Base-by-base conservation (phyloP, 163 green algal species). In the Scenedesmus sp. region DNA sequence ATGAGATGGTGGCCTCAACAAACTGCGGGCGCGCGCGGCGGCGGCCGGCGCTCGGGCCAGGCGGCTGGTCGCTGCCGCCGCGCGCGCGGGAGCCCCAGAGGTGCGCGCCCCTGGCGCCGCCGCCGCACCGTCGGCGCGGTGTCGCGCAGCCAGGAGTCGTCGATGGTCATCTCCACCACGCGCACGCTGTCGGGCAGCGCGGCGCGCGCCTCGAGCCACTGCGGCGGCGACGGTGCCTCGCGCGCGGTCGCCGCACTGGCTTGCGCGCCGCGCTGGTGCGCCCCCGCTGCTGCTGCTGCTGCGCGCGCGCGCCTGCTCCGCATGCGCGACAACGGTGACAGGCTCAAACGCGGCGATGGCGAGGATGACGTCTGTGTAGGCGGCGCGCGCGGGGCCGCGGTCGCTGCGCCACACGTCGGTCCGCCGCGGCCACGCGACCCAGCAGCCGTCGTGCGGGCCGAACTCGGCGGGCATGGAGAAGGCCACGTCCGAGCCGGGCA, bases 61-160 rank as follows among this genome's bases (percentile, higher is more conserved):
- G n/a, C n/a, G n/a, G n/a, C n/a, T n/a, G n/a, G n/a, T n/a, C n/a
- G n/a, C n/a, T n/a, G n/a, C n/a, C n/a, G n/a, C n/a, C n/a, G n/a
- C n/a, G n/a, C n/a, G n/a, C n/a, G n/a, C n/a, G n/a, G n/a, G n/a
- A n/a, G n/a, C n/a, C n/a, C n/a, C n/a, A n/a, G n/a, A n/a, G 7
- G 39, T 47, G 7, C 39, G 39, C 39, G 10, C 39, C 7, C 39
- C 39, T 47, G 39, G 7, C 10, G 39, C 6, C 39, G 7, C 6
- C 39, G 39, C 39, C 71, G 26, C 26, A 80, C 71, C 26, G 73
- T 82, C 31, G 75, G 75, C n/a, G 14, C 75, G 26, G 51, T 50
- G 57, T 83, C 75, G 5, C 75, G 26, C 18, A 83, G 75, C 75
- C 75, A 83, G 15, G 75, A 83, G 56, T 83, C 75, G 28, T 83